These are phyloP conservation scores for Chlorencoelia australis DNA, from an alignment of 2,329 filamentous ascomycete genomes.

Conservation along the genomic window DNA sequence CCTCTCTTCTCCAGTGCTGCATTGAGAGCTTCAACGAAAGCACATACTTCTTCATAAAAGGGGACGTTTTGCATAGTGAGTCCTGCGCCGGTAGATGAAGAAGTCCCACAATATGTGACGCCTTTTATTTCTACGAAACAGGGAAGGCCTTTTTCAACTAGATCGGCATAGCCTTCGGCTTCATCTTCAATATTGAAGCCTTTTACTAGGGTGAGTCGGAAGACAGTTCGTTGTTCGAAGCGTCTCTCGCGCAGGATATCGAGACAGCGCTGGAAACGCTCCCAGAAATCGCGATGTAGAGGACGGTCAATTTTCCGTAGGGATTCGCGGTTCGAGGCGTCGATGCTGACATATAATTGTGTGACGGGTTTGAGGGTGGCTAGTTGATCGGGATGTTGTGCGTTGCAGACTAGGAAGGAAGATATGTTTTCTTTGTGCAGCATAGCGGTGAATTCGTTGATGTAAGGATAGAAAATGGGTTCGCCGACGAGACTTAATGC, in stretches of 20 bases:
- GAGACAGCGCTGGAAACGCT: slow-evolving; percentile 82
- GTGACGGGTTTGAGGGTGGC: slow-evolving; percentile 76
- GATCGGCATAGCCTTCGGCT: slow-evolving; percentile 76
- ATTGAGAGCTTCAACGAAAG: slow-evolving; percentile 71
- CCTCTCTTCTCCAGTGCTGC: slow-evolving; percentile 57
- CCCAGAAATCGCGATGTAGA: slow-evolving; percentile 94
- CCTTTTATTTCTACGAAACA: slow-evolving; percentile 95
- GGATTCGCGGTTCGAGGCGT: slow-evolving; percentile 82
- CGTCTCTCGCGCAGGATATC: slow-evolving; percentile 80
- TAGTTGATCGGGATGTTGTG: slow-evolving; percentile 88
- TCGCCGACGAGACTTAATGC: slow-evolving; percentile 88
- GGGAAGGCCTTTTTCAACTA: slow-evolving; percentile 76
- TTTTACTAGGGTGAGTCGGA: slow-evolving; percentile 90
- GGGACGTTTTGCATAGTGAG: slow-evolving; percentile 97
- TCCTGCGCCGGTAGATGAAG: slow-evolving; percentile 71
- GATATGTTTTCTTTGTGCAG: slow-evolving; percentile 81
- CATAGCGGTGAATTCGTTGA: slow-evolving; percentile 81
- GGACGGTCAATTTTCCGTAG: slow-evolving; percentile 84
- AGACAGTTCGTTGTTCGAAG: slow-evolving; percentile 83
- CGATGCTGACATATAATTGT: slow-evolving; percentile 92
- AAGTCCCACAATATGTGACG: slow-evolving; percentile 92
- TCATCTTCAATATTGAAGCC: slow-evolving; percentile 97
- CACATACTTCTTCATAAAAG: slow-evolving; percentile 82
- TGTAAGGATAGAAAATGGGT: slow-evolving; percentile 97
- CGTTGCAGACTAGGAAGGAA: slow-evolving; percentile 93